A percentile compares a stretch with the other conserved stretches of the same genome.
Evolutionary conservation across 306 rosid genomes (phyloP).

Genomic region (Luffa acutangula): DNA sequence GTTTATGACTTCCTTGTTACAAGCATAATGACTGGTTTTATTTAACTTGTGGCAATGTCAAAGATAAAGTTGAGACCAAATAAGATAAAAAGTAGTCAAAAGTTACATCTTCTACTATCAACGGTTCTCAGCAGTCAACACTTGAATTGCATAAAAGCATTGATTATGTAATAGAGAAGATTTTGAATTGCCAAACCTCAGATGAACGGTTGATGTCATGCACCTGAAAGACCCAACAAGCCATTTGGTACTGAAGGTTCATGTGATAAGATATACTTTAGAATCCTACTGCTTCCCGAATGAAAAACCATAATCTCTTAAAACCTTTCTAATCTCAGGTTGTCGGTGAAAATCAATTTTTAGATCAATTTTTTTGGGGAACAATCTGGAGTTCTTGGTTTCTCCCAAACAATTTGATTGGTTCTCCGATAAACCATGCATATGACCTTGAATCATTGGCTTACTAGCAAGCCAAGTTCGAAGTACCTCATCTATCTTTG

Average conservation of each 20-base stretch:
- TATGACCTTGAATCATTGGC: slow-evolving; percentile 19
- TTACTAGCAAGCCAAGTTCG: slow-evolving; percentile 65
- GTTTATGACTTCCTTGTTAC: neutral
- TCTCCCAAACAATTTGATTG: slow-evolving; percentile 17
- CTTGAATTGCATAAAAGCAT: neutral
- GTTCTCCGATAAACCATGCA: slow-evolving; percentile 15
- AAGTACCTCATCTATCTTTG: slow-evolving; percentile 60
- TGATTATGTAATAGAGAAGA: neutral
- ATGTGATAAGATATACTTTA: neutral
- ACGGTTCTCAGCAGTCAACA: neutral
- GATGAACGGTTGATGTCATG: neutral
- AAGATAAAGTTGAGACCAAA: neutral
- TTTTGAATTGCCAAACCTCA: neutral
- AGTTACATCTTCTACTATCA: neutral
- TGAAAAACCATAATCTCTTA: slow-evolving; percentile 64
- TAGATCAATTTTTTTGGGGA: slow-evolving; percentile 26
- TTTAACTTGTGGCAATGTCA: neutral
- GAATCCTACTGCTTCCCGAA: slow-evolving; percentile 51
- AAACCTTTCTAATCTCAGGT: slow-evolving; percentile 55
- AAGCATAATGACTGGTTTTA: neutral
- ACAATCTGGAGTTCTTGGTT: slow-evolving; percentile 16
- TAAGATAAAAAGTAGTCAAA: neutral
- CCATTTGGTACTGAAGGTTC: neutral
- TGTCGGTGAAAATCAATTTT: slow-evolving; percentile 33
- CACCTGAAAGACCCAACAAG: neutral